Percentiles rank a stretch among this genome's conserved stretches.
Evolutionary conservation across 495 filamentous ascomycete species (phyloP).

Genomic region (Podospora fimiseda): DNA sequence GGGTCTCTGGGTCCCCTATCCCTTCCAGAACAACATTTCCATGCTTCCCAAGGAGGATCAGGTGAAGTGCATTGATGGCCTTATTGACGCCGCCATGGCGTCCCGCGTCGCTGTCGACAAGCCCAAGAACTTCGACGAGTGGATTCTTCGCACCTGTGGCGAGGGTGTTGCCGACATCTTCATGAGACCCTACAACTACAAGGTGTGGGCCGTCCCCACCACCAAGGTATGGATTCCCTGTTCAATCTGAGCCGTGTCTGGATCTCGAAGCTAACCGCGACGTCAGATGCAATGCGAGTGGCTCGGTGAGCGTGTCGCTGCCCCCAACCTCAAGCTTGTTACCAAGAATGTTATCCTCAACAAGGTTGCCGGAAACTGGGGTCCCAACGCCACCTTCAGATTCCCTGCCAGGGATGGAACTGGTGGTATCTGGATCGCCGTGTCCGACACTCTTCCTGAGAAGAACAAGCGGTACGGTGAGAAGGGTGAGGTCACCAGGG

Average conservation of each 20-base stretch:
- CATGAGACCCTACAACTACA: conserved; percentile 99
- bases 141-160: conserved; percentile 93
- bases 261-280: conserved; percentile 3
- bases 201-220: conserved; percentile 98
- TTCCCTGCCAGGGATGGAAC: conserved; percentile 95
- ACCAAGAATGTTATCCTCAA: conserved; percentile 92
- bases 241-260: not conserved
- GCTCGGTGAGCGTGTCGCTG: conserved; percentile 98
- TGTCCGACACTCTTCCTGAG: conserved; percentile 87
- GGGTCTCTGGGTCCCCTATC: conserved; percentile 92
- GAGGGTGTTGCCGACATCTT: conserved; percentile 87
- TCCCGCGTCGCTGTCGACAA: conserved; percentile 79
- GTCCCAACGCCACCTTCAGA: conserved; percentile 95
- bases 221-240: conserved; percentile 66
- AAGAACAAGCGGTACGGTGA: conserved; percentile 87
- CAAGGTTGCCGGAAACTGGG: conserved; percentile 97
- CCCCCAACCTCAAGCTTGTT: conserved; percentile 91
- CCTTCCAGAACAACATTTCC: conserved; percentile 99
- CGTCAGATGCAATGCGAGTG: conserved; percentile 96
- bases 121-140: conserved; percentile 95
- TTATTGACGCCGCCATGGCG: conserved; percentile 92
- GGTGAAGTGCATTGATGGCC: conserved; percentile 88
- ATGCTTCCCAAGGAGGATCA: conserved; percentile 97
- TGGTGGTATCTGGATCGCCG: conserved; percentile 97
- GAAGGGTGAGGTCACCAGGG: conserved; percentile 73